Percentiles rank a stretch among this genome's conserved stretches.
These are phyloP conservation scores for Rhynchospora pubera DNA, from an alignment of 176 grass and related monocot species.

Conservation along the genomic window DNA sequence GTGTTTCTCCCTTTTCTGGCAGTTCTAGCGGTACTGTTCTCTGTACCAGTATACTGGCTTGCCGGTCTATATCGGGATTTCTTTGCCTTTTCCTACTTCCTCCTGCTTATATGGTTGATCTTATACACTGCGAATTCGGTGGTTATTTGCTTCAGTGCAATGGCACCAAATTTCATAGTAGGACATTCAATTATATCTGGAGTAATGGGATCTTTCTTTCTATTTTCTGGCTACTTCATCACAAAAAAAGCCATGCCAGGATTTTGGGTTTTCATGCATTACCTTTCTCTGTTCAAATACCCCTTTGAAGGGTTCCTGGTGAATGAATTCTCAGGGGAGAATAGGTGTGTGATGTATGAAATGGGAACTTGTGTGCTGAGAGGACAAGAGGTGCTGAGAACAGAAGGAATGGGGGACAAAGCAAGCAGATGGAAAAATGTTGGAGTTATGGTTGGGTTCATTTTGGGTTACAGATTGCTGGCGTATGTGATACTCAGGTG, in stretches of 20 bases:
- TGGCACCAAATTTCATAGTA: constrained; percentile 61
- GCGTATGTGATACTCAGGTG: constrained; percentile 52
- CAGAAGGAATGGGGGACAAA: constrained; percentile 47
- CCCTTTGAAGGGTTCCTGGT: constrained; percentile 71
- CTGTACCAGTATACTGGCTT: constrained; percentile 62
- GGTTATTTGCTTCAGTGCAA: constrained; percentile 62
- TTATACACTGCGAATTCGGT: constrained; percentile 81
- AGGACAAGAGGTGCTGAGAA: constrained; percentile 55
- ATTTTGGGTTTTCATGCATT: constrained; percentile 84
- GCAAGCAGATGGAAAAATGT: constrained; percentile 58
- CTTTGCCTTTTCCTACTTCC: constrained; percentile 51
- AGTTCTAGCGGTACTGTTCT: constrained; percentile 46
- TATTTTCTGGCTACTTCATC: constrained; percentile 92
- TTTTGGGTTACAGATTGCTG: constrained; percentile 41
- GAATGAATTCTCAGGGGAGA: constrained; percentile 54
- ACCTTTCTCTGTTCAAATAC: constrained; percentile 73
- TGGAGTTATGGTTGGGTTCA: constrained; percentile 57
- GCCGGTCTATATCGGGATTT: constrained; percentile 37
- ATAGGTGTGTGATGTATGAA: constrained; percentile 37
- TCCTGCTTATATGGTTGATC: constrained; percentile 58
- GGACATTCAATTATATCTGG: constrained; percentile 58
- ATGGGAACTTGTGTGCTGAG: constrained; percentile 42
- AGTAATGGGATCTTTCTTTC: constrained; percentile 68
- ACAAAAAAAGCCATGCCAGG: constrained; percentile 48
- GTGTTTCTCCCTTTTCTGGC: constrained; percentile 72